A percentile compares a stretch with the other conserved stretches of the same genome.
These are phyloP conservation scores for Strobilomyces confusus DNA, from an alignment of 768 basidiomycete genomes.

Conservation along the genomic window DNA sequence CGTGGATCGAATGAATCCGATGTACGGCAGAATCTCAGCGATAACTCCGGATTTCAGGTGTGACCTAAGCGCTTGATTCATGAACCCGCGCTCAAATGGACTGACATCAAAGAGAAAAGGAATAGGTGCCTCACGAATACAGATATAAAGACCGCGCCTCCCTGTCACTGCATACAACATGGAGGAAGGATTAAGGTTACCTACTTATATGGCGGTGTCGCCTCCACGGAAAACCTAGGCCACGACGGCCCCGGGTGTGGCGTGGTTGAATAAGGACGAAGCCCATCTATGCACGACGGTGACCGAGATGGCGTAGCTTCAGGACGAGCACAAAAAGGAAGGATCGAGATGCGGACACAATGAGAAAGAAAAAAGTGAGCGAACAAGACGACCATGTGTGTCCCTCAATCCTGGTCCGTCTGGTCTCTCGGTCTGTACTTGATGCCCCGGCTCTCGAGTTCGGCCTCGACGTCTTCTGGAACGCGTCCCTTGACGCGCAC, in stretches of 20 bases:
- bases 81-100: not conserved
- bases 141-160: not conserved
- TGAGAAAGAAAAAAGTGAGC: not conserved
- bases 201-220: conserved; percentile 4
- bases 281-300: conserved; percentile 2
- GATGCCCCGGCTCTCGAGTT: conserved; percentile 72
- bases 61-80: not conserved
- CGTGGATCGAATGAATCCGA: conserved; percentile 1
- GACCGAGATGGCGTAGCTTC: conserved; percentile 4
- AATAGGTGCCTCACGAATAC: not conserved
- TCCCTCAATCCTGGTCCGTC: conserved; percentile 60
- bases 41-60: not conserved
- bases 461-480: conserved; percentile 80
- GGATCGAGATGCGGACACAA: not conserved
- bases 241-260: conserved; percentile 2
- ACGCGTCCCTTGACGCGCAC: conserved; percentile 83
- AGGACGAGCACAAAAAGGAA: not conserved
- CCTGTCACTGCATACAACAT: not conserved
- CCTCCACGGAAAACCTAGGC: conserved; percentile 7
- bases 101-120: not conserved
- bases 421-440: conserved; percentile 85
- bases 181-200: not conserved
- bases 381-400: conserved; percentile 4
- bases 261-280: not conserved
- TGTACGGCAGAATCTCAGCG: conserved; percentile 10